A percentile compares a stretch with the other conserved stretches of the same genome.
Conservation (phyloP, 129 eudicot species). For the Heracleum sosnowskyi region DNA sequence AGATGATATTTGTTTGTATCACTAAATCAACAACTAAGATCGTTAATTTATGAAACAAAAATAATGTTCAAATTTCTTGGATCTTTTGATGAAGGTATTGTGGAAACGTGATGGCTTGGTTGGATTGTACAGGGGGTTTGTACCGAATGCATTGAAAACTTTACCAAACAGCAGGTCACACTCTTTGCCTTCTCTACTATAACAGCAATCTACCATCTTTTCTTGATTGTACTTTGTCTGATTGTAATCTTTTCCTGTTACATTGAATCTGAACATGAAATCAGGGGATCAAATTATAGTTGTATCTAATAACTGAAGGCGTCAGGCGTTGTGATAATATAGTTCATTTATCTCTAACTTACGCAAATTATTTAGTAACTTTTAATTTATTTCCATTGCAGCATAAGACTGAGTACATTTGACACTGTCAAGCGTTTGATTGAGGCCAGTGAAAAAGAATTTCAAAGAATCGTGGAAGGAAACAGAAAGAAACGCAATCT, state of each 20-base stretch:
- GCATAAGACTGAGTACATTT: slow-evolving; percentile 81
- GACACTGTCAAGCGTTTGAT: slow-evolving; percentile 46
- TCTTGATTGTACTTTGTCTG: background rate
- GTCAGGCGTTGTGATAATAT: background rate
- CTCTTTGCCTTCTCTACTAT: background rate
- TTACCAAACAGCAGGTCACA: slow-evolving; percentile 86
- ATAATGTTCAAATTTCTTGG: background rate
- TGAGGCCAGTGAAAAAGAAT: too few species aligned
- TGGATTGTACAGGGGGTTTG: slow-evolving; percentile 88
- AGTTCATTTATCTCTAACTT: background rate
- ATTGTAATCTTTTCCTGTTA: background rate
- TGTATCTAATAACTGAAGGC: background rate
- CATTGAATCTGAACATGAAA: background rate
- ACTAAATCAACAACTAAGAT: background rate
- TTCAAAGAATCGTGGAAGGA: too few species aligned
- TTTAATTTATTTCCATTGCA: slow-evolving; percentile 23
- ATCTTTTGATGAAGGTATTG: slow-evolving; percentile 40
- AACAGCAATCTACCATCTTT: background rate
- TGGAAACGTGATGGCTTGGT: slow-evolving; percentile 79
- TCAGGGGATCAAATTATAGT: background rate
- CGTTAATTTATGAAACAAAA: background rate
- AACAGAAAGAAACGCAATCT: too few species aligned
- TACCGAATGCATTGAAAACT: slow-evolving; percentile 77
- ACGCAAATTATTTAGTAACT: background rate
- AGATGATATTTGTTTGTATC: background rate